A percentile compares a stretch with the other conserved stretches of the same genome.
Evolutionary conservation across 352 stramenopile species (phyloP).

Genomic region (Pythium rishiriense): DNA sequence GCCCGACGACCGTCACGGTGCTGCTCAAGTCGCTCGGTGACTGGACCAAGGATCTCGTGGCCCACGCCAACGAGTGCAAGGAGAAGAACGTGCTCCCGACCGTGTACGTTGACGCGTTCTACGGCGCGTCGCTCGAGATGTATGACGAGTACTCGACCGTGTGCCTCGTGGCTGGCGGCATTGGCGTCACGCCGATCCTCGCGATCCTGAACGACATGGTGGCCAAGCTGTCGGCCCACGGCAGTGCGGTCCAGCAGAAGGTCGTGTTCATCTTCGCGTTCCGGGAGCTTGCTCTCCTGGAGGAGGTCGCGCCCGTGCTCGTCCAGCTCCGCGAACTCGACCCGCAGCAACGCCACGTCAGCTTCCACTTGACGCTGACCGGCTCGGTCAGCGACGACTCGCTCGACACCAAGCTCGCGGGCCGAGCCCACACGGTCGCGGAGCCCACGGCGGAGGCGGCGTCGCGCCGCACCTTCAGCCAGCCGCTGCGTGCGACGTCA

Average conservation of each 20-base stretch:
- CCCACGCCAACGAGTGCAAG: constrained; percentile 40
- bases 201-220: constrained; percentile 46
- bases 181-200: constrained; percentile 44
- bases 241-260: constrained; percentile 18
- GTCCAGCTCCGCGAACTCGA: constrained; percentile 33
- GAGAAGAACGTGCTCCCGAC: constrained; percentile 24
- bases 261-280: constrained; percentile 48
- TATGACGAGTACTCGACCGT: constrained; percentile 43
- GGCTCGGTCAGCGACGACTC: constrained; percentile 1
- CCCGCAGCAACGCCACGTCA: constrained; percentile 30
- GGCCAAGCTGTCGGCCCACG: constrained; percentile 22
- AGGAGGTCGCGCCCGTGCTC: constrained; percentile 36
- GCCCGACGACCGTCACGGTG: constrained; percentile 33
- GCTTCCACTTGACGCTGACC: constrained; percentile 32
- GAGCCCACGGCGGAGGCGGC: background rate
- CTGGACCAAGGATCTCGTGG: constrained; percentile 36
- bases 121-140: constrained; percentile 36
- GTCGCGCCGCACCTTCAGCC: constrained; percentile 21
- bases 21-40: constrained; percentile 45
- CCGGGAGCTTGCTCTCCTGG: constrained; percentile 37
- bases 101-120: constrained; percentile 51
- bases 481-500: constrained; percentile 21
- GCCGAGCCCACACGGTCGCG: constrained; percentile 16
- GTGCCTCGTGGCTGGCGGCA: constrained; percentile 38
- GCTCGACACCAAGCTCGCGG: constrained; percentile 16